Base-by-base conservation (phyloP, 192 early-diverging fungal genomes). In the Backusella tuberculispora region DNA sequence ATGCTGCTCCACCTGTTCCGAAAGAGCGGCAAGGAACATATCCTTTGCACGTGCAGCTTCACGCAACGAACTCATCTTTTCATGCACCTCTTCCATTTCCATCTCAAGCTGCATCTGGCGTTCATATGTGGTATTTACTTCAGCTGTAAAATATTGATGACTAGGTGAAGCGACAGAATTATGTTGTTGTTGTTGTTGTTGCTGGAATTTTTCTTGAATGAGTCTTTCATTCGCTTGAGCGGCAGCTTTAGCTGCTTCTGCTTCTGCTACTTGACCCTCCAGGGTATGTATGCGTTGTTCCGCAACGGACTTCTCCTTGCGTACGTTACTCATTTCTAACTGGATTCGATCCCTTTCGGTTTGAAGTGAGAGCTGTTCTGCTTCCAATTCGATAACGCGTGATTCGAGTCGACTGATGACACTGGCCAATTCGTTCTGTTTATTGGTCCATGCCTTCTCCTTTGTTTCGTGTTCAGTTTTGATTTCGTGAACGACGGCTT, bases 221-320 rank as follows among this genome's bases (percentile, higher is more conserved):
- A 69, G 44, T 24, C 44, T 19, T 69, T 69, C 68, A 34, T 45
- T 45, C 0, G 75, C 75, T 10, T 70, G 65, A 15, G 78, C 75
- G 13, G 81, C 79, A 3, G 72, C 76, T 26, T 69, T 44, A 14
- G 84, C 83, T n/a, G 77, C 70, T 44, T 80, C 78, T 4, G 74
- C 72, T 5, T 80, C 74, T 1, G 71, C 77, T 0, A 78, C 69
- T 29, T 68, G 83, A 24, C 81, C 66, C 40, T 85, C 79, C 24
- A 87, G 44, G 8, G 80, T 81, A 42, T 80, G 78, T 0, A 89
- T 46, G 21, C 74, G 79, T 19, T 81, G 76, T 13, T 87, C 86
- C 37, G 80, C 77, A 45, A 78, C 45, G 4, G 77, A 72, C 46
- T 72, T 84, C 64, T 83, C 76, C 21, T 80, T 78, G 17, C 83